Evolutionary conservation across 1,284 basidiomycete species (phyloP).

Genomic region (Tremellales sp.): DNA sequence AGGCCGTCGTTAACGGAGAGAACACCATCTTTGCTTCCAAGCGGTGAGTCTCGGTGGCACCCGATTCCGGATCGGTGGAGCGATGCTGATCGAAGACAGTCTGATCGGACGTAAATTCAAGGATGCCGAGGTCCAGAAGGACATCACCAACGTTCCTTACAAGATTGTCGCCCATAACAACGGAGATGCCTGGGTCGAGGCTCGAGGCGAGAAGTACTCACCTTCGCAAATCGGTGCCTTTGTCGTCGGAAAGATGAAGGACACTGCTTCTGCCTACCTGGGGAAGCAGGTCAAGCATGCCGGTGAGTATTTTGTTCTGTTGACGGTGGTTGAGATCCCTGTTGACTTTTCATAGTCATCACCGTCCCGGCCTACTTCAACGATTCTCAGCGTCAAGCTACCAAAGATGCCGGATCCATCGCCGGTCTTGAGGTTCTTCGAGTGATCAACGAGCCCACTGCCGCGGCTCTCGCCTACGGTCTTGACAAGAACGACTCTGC

Average conservation of each 20-base stretch:
- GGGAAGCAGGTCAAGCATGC: slow-evolving; percentile 88
- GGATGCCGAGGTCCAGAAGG: slow-evolving; percentile 89
- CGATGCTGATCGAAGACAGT: slow-evolving; percentile 26
- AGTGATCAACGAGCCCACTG: slow-evolving; percentile 98
- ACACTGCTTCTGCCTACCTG: slow-evolving; percentile 87
- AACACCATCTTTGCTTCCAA: slow-evolving; percentile 97
- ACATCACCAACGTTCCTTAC: slow-evolving; percentile 67
- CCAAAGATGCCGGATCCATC: slow-evolving; percentile 94
- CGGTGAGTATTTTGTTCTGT: slow-evolving; percentile 46
- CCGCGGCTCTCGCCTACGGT: slow-evolving; percentile 95
- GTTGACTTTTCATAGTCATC: slow-evolving; percentile 68
- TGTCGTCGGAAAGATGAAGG: slow-evolving; percentile 89
- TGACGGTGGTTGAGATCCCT: slow-evolving; percentile 1
- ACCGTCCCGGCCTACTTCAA: slow-evolving; percentile 99
- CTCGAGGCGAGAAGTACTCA: slow-evolving; percentile 57
- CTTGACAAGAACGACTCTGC: slow-evolving; percentile 75
- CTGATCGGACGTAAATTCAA: slow-evolving; percentile 91
- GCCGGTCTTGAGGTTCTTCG: slow-evolving; percentile 95
- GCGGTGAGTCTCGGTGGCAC: too few species aligned
- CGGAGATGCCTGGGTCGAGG: slow-evolving; percentile 71
- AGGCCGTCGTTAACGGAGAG: slow-evolving; percentile 92
- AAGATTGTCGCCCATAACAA: slow-evolving; percentile 64
- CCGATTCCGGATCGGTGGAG: too few species aligned
- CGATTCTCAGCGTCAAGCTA: slow-evolving; percentile 96
- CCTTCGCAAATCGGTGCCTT: slow-evolving; percentile 67